Evolutionary conservation across 1,139 yeast species (phyloP), one percentile per base, ranked within the genome.

Genomic region (Suhomyces maxii): DNA sequence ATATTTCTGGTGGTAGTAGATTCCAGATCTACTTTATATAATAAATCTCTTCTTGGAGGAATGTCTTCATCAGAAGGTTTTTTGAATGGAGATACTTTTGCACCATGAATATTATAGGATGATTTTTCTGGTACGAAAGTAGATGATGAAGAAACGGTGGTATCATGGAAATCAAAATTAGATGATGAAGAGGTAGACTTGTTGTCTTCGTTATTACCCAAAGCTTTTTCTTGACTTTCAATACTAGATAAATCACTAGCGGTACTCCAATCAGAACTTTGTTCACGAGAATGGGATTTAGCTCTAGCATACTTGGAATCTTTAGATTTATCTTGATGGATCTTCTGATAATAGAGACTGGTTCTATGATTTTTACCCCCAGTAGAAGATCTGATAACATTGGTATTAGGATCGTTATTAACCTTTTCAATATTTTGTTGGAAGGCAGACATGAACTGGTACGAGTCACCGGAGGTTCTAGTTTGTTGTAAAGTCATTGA

Each of bases 391-490:
- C 49, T 40, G 36, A 49, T 37, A 31, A 48, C 44, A 34, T 42
- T 40, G 7, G 50, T 37, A 10, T 42, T 41, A 11, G 48, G 45
- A 35, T 48, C 55, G 38, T 51, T 48, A 41, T 59, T 61, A 23
- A 54, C 62, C 14, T 53, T 56, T 28, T 64, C 64, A 13, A 66
- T 64, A 50, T 74, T 75, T 50, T 70, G 73, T 50, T 70, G 76
- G 55, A 76, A 75, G n/a, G 68, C 58, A 45, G 57, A 65, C 67
- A 73, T 71, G 54, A 76, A 75, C 39, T 65, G 61, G 48, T 69
- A 62, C 2, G 79, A 73, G 47, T 73, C 77, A 12, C 69, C 69
- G 5, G 78, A 69, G 0, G 75, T 64, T 25, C 56, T 44, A 2
- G 68, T 56, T 32, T 67, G 67, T 45, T 70, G 76, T 36, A 76